Conservation (phyloP, 2,329 filamentous ascomycete species). For the Nigrospora oryzae region DNA sequence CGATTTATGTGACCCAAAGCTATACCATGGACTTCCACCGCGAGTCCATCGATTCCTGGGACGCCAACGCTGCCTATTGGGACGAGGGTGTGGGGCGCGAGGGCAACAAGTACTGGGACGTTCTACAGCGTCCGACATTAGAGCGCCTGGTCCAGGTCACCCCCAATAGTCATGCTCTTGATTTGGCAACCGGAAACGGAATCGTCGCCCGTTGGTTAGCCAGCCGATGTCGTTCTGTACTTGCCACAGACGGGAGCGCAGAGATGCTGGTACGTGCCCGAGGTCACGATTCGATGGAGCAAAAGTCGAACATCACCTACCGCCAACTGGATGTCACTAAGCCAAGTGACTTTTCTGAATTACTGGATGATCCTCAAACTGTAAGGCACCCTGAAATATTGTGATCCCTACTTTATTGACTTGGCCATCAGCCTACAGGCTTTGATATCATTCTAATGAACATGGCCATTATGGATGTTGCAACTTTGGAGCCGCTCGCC, state of each 20-base stretch:
- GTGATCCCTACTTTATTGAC: too few species aligned
- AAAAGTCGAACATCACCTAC: neutral
- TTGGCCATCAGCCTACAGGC: constrained; percentile 10
- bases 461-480: constrained; percentile 41
- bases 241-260: constrained; percentile 34
- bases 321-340: too few species aligned
- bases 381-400: too few species aligned
- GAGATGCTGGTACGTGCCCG: constrained; percentile 29
- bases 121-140: constrained; percentile 31
- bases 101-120: constrained; percentile 35
- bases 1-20: too few species aligned
- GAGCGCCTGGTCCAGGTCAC: constrained; percentile 21
- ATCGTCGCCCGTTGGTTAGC: constrained; percentile 36
- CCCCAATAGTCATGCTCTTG: constrained; percentile 25
- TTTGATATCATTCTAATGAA: constrained; percentile 38
- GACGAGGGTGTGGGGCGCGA: constrained; percentile 26
- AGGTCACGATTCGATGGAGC: neutral
- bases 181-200: constrained; percentile 42
- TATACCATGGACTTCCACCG: constrained; percentile 4
- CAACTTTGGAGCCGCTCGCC: constrained; percentile 31
- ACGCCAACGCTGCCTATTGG: constrained; percentile 32
- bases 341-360: too few species aligned
- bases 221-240: constrained; percentile 22
- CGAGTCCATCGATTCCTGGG: constrained; percentile 25
- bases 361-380: too few species aligned